Evolutionary conservation across 352 stramenopile species (phyloP).

Genomic region (Aphanomyces astaci): DNA sequence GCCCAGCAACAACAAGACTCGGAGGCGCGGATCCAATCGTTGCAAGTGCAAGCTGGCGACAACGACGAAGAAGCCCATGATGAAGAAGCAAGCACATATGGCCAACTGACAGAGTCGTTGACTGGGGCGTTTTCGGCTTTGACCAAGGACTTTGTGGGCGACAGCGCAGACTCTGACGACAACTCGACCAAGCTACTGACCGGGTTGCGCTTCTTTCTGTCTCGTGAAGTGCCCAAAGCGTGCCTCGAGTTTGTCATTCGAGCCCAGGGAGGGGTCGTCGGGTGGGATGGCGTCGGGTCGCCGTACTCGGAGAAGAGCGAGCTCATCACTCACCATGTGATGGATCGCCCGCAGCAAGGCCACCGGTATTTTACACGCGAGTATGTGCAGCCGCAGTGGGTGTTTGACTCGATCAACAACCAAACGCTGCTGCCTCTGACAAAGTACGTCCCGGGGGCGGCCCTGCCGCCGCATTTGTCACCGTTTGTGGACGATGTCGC

Average conservation of each 20-base stretch:
- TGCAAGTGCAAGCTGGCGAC: slow-evolving; percentile 44
- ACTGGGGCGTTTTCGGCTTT: slow-evolving; percentile 80
- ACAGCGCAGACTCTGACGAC: slow-evolving; percentile 65
- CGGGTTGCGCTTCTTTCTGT: slow-evolving; percentile 86
- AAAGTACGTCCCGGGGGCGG: slow-evolving; percentile 88
- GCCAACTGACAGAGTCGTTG: slow-evolving; percentile 86
- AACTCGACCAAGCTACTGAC: slow-evolving; percentile 69
- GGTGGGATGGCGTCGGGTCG: slow-evolving; percentile 92
- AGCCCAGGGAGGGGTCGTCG: slow-evolving; percentile 91
- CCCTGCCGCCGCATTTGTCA: slow-evolving; percentile 86
- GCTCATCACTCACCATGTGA: slow-evolving; percentile 96
- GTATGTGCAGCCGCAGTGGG: slow-evolving; percentile 99
- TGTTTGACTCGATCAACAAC: slow-evolving; percentile 98
- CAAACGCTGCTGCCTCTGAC: slow-evolving; percentile 88
- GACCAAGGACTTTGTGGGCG: slow-evolving; percentile 63
- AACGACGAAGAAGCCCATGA: slow-evolving; percentile 64
- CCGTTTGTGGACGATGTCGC: slow-evolving; percentile 97
- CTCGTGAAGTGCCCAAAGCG: slow-evolving; percentile 90
- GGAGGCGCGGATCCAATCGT: slow-evolving; percentile 78
- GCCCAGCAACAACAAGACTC: slow-evolving; percentile 82
- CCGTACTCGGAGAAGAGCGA: slow-evolving; percentile 86
- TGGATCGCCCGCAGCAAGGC: slow-evolving; percentile 89
- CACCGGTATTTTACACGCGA: slow-evolving; percentile 89
- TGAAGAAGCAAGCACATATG: slow-evolving; percentile 55
- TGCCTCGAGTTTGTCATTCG: slow-evolving; percentile 95